Conservation (phyloP, 2,329 filamentous ascomycete species). For the Paecilomyces dactylethromorphus region DNA sequence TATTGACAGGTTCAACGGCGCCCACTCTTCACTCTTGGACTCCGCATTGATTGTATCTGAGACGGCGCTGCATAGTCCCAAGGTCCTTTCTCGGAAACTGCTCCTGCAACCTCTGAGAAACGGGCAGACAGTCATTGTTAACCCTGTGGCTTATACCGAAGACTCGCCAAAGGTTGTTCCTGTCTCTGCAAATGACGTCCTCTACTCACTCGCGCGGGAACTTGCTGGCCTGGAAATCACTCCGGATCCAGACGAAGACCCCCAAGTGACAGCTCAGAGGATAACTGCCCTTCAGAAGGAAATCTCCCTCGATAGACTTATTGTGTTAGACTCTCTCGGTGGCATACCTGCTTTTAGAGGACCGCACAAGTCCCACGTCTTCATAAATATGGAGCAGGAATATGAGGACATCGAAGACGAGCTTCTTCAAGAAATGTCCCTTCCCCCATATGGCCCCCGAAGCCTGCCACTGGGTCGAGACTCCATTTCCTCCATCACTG, state of each 20-base stretch:
- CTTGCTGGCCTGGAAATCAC: conserved; percentile 60
- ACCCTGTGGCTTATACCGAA: conserved; percentile 55
- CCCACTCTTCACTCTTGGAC: conserved; percentile 64
- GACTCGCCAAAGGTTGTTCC: conserved; percentile 42
- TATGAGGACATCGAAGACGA: conserved; percentile 62
- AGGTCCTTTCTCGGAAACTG: conserved; percentile 39
- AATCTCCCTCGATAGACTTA: conserved; percentile 72
- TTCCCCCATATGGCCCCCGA: conserved; percentile 5
- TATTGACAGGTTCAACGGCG: conserved; percentile 62
- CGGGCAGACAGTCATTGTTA: conserved; percentile 65
- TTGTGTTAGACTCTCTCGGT: conserved; percentile 79
- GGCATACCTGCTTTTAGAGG: conserved; percentile 66
- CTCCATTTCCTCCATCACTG: conserved; percentile 11
- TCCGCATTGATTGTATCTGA: conserved; percentile 41
- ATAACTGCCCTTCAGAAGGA: conserved; percentile 41
- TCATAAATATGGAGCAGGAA: conserved; percentile 91
- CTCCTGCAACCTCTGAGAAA: conserved; percentile 61
- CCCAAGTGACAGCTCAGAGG: conserved; percentile 30
- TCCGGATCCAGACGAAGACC: conserved; percentile 38
- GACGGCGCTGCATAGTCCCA: conserved; percentile 26
- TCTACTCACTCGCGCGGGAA: conserved; percentile 70
- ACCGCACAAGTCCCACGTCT: conserved; percentile 63
- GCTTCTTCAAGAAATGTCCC: conserved; percentile 37
- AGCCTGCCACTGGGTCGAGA: conserved; percentile 12
- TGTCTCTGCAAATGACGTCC: conserved; percentile 55